Base-by-base conservation (phyloP, 73 alveolate species). In the Stentor roeselii region DNA sequence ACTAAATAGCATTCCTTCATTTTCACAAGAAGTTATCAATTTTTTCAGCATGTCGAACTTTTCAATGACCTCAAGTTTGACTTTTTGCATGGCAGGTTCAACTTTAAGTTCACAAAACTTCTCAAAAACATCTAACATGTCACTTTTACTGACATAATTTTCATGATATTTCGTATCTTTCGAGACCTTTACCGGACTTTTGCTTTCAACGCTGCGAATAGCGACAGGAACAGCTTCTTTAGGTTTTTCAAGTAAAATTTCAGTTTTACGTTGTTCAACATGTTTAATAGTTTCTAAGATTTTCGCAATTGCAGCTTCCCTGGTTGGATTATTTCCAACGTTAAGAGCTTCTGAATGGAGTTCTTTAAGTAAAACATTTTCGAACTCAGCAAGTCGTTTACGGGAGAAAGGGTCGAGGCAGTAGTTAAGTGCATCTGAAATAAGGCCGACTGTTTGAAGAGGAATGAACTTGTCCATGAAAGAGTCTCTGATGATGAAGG, bases 391-490 rank as follows among this genome's bases (percentile, higher is more conserved):
- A 0, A 67, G 11, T 34, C 80, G 37, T 67, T 34, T 67, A 14
- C 41, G 37, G 1, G 80, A 36, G 1, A 67, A 67, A 27, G 37
- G 37, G 37, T 67, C 80, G 14, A 67, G 41, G 0, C 41, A 67
- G 34, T 21, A 30, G 34, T 67, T 36, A 36, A 67, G 11, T 11
- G n/a, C n/a, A 2, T 67, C 80, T 27, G 80, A 67, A 67, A 67
- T 40, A 67, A 30, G 11, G 0, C 42, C 34, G 37, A 40, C 80
- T 1, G 34, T 67, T 34, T 67, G n/a, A 15, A 67, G 41, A 67
- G 80, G 80, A 30, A 67, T 67, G 34, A 21, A 67, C 42, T 67
- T 67, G 41, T 67, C 80, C 21, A 34, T 67, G 34, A 30, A 67
- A 67, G 80, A 67, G 2, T 67, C 80, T 34, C 80, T 67, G 42